Evolutionary conservation across 1,139 yeast genomes (phyloP), one percentile per base, ranked within the genome.

Genomic region (Kodamaea suecica): DNA sequence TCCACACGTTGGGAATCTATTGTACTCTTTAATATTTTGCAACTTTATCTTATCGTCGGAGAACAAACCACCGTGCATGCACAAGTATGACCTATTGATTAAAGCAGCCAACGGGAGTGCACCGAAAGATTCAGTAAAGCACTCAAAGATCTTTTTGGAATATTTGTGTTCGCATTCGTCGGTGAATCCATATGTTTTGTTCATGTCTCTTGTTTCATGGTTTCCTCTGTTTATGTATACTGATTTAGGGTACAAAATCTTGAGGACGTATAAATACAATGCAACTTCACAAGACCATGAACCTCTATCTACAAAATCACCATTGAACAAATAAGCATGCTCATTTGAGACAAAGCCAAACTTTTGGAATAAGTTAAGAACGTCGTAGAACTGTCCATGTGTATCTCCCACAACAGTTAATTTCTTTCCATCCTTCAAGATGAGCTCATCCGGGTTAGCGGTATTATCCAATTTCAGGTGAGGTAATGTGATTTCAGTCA

Each of bases 221-320:
- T 92, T 92, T 21, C 99, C 98, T 53, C 99, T 76, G 63, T 92
- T 92, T 44, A 92, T 59, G 59, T 65, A 88, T 34, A 92, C 61
- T 33, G 76, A 70, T 4, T 62, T 53, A n/a, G 99, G 99, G 53
- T 73, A 84, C 29, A 84, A 60, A 28, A 88, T 69, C 63, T 92
- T 92, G 59, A 86, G 73, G 10, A 83, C 75, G 57, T 86, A 90
- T 35, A 87, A 71, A 32, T 85, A 70, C 34, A 94, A 66, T 1
- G 97, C 97, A 35, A 92, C 95, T 57, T 92, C 99, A 55, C 95
- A 85, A 4, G 97, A 87, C 97, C 98, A 92, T 5, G 95, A 85
- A 2, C 99, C 99, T 54, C 99, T 74, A 55, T 92, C 99, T 4
- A 92, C 98, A 62, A 92, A 92, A 62, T 94, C 98, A 32, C 99